Evolutionary conservation across 1,284 basidiomycete genomes (phyloP), one percentile per base, ranked within the genome.

Genomic region (Tilletia horrida): DNA sequence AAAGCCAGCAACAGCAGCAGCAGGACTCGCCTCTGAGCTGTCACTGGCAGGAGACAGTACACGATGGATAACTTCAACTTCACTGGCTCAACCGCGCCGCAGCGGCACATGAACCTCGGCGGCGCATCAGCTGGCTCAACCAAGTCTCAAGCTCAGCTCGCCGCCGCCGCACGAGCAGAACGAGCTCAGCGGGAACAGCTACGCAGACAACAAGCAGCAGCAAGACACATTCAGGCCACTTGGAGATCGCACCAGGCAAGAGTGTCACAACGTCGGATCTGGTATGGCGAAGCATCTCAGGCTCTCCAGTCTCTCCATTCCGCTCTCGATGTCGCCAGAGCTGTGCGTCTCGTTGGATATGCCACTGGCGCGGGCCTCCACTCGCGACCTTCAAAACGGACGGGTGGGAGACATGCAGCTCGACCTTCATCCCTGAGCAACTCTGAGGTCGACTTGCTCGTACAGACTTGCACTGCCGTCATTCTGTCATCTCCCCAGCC

Each of bases 51-150:
- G n/a, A n/a, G n/a, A n/a, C n/a, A n/a, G n/a, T n/a, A n/a, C n/a
- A 40, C 7, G 16, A 59, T 59, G 55, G 31, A 18, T 21, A 69
- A 69, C 66, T 75, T 72, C 61, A 69, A 75, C 57, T 75, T 75
- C 65, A 75, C 72, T 2, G 73, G 73, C 55, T 68, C 69, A 31
- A 66, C 69, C 27, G 66, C 69, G 9, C 62, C 72, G 23, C 63
- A 66, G 23, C 66, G 69, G 18, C 62, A 65, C 8, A 72, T 75
- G 52, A 70, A 67, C 18, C 70, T 73, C 25, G 73, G 73, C 47
- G 70, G 70, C 59, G 62, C 67, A 3, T 71, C 73, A 4, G 55
- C 55, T 7, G 48, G 35, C 47, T 27, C 64, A n/a, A 35, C 64
- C 14, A 31, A 3, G 7, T 27, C 64, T 9, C 50, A 44, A 23